These are phyloP conservation scores for Sporothrix pseudoabietina DNA, from an alignment of 2,329 filamentous ascomycete genomes.

Conservation along the genomic window DNA sequence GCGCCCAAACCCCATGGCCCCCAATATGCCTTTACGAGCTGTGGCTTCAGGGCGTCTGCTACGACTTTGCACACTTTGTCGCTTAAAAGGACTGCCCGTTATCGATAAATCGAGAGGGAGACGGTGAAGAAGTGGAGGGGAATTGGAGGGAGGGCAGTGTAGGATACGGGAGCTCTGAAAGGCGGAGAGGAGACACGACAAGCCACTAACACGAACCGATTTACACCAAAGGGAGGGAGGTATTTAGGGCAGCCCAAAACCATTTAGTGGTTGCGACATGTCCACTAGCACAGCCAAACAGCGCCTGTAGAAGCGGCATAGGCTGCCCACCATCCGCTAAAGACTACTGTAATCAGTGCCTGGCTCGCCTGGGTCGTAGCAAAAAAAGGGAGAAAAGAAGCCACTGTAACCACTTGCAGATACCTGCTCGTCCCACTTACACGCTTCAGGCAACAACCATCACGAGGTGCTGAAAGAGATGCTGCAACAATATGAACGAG, in stretches of 20 bases:
- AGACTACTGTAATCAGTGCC: background rate
- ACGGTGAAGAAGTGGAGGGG: background rate
- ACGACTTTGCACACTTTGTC: background rate
- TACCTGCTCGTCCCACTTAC: background rate
- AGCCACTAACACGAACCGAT: background rate
- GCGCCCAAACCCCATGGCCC: no score
- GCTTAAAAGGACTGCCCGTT: background rate
- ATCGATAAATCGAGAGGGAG: background rate
- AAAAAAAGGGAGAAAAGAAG: background rate
- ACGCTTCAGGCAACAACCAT: slow-evolving; percentile 2
- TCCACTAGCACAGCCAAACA: background rate
- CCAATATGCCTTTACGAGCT: background rate
- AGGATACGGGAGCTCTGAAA: background rate
- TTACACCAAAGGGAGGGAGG: background rate
- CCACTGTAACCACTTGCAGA: background rate
- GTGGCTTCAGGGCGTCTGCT: background rate
- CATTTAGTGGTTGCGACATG: background rate
- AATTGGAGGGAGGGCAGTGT: background rate
- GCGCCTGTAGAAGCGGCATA: background rate
- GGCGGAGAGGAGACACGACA: background rate
- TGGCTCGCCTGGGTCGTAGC: background rate
- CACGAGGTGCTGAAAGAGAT: background rate
- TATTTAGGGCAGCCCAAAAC: background rate
- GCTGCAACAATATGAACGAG: background rate
- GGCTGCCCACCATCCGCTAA: background rate